Conservation (phyloP, 306 rosid genomes). For the Astragalus glycyphyllos region DNA sequence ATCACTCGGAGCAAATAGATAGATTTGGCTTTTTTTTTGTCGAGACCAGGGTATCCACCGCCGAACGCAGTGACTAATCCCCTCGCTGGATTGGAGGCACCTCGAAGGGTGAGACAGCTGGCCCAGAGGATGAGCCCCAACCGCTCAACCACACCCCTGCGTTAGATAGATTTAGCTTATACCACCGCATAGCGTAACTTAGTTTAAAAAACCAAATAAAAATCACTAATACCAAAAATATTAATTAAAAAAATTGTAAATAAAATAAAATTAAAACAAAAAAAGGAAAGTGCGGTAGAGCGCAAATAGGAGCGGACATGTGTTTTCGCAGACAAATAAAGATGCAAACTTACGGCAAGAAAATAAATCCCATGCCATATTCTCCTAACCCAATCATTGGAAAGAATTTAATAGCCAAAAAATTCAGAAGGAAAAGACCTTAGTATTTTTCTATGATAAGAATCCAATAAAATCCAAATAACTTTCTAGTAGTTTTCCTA, state of each 20-base stretch:
- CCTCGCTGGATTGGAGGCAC: no score
- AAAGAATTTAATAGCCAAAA: not conserved
- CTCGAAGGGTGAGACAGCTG: no score
- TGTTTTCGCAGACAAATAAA: not conserved
- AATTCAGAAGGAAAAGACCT: not conserved
- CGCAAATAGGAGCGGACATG: conserved; percentile 44
- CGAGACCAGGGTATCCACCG: no score
- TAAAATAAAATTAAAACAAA: not conserved
- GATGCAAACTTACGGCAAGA: not conserved
- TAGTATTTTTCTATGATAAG: not conserved
- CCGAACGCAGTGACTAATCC: no score
- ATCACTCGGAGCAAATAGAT: no score
- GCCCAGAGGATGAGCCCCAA: no score
- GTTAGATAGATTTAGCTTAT: no score
- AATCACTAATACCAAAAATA: no score
- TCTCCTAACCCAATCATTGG: not conserved
- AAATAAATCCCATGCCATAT: conserved; percentile 6
- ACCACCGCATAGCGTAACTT: no score
- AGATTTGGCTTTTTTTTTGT: no score
- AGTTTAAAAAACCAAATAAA: no score
- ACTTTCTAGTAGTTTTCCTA: not conserved
- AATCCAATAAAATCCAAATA: not conserved
- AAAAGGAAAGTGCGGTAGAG: conserved; percentile 54
- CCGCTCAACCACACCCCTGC: no score
- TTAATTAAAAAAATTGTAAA: not conserved